phyloP scores from a whole-genome alignment of 768 basidiomycete genomes.

The Punctularia strigosozonata region DNA sequence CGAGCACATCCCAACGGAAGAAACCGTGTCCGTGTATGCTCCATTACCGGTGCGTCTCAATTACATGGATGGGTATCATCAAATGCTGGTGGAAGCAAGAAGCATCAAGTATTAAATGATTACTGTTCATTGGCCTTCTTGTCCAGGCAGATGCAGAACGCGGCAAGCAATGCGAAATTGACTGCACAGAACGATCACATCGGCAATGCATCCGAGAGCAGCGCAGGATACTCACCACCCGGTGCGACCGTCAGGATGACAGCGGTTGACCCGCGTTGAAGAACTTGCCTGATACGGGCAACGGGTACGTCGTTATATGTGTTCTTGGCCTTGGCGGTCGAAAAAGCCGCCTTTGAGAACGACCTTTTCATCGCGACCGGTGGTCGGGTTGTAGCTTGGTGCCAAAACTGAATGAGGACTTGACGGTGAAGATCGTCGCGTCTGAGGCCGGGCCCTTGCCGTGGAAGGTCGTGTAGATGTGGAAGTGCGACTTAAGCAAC shows the following conservation, averaged over 20 bases:
- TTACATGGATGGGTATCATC: too few species aligned
- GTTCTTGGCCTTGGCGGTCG: neutral
- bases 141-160: constrained; percentile 1
- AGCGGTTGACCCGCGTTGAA: neutral
- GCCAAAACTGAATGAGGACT: neutral
- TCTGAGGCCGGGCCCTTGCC: neutral
- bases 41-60: too few species aligned
- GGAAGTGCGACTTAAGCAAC: neutral
- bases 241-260: neutral
- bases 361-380: neutral
- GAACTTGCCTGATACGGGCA: neutral
- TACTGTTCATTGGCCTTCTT: neutral
- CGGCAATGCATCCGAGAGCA: neutral
- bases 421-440: neutral
- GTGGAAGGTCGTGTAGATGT: neutral
- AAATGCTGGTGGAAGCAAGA: too few species aligned
- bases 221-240: neutral
- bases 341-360: neutral
- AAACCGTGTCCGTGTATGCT: too few species aligned
- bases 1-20: too few species aligned
- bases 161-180: neutral
- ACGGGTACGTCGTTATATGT: neutral
- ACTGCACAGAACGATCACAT: neutral
- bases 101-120: too few species aligned
- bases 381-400: neutral